phyloP scores from a whole-genome alignment of 108 stramenopile genomes.

The Fragilaria crotonensis region DNA sequence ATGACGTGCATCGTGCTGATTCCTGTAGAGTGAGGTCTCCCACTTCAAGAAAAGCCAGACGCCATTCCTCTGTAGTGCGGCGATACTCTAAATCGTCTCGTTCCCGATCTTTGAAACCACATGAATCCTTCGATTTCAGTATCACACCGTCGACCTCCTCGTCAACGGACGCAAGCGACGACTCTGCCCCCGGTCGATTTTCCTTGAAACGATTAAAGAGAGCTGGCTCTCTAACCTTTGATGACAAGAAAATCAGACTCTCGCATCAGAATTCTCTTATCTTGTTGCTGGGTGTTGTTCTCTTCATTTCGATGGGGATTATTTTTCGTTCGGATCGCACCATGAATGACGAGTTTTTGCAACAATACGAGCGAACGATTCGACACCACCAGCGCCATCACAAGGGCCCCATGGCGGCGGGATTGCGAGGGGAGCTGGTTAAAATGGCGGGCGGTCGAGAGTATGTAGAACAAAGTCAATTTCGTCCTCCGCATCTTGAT shows the following conservation, averaged over 20 bases:
- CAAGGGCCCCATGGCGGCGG: background rate
- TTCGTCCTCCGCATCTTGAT: no score
- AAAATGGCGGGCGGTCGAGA: no score
- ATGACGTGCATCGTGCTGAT: background rate
- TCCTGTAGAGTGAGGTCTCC: background rate
- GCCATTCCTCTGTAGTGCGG: no score
- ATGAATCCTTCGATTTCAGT: background rate
- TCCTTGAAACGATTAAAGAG: no score
- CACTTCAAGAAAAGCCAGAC: no score
- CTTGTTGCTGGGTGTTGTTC: no score
- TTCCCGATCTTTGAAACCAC: no score
- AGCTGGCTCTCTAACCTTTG: no score
- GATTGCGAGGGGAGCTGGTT: background rate
- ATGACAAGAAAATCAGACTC: no score
- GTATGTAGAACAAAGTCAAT: no score
- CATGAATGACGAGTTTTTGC: background rate
- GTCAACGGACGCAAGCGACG: constrained; percentile 1
- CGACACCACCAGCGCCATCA: background rate
- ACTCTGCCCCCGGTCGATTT: background rate
- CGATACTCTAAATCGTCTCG: no score
- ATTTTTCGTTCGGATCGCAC: background rate
- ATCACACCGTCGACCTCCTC: background rate
- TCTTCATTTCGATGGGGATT: background rate
- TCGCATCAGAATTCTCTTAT: no score
- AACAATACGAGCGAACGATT: background rate